Evolutionary conservation across 169 alveolate genomes (phyloP).

Genomic region (Neospora caninum): DNA sequence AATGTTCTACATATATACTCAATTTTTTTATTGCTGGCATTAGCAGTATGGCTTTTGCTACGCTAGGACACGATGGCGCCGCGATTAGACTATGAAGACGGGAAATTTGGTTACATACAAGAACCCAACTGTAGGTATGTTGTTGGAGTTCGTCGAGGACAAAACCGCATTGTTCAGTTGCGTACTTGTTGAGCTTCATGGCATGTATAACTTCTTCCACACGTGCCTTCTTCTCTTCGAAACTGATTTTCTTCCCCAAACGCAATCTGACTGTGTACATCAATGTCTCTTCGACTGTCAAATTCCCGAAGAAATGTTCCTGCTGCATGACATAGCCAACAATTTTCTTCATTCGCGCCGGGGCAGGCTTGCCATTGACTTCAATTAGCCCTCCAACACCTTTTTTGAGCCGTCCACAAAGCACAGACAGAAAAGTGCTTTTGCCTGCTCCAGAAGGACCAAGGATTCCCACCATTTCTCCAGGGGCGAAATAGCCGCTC

Average conservation of each 20-base stretch:
- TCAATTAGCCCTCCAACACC: slow-evolving; percentile 37
- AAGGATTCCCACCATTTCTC: slow-evolving; percentile 72
- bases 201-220: slow-evolving; percentile 40
- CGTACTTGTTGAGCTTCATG: slow-evolving; percentile 29
- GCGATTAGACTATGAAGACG: no score
- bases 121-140: no score
- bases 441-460: slow-evolving; percentile 93
- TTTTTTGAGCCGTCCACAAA: slow-evolving; percentile 70
- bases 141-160: no score
- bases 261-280: slow-evolving; percentile 48
- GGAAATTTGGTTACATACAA: no score
- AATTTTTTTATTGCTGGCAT: no score
- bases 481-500: slow-evolving; percentile 32
- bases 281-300: slow-evolving; percentile 63
- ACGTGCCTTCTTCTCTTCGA: background rate
- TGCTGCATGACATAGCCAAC: slow-evolving; percentile 63
- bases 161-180: no score
- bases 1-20: no score
- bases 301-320: slow-evolving; percentile 39
- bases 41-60: no score
- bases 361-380: slow-evolving; percentile 33
- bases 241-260: slow-evolving; percentile 3
- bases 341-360: background rate
- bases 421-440: slow-evolving; percentile 88
- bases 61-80: no score